Base-by-base conservation (phyloP, 352 stramenopile genomes). In the Blastocystis sp. region DNA sequence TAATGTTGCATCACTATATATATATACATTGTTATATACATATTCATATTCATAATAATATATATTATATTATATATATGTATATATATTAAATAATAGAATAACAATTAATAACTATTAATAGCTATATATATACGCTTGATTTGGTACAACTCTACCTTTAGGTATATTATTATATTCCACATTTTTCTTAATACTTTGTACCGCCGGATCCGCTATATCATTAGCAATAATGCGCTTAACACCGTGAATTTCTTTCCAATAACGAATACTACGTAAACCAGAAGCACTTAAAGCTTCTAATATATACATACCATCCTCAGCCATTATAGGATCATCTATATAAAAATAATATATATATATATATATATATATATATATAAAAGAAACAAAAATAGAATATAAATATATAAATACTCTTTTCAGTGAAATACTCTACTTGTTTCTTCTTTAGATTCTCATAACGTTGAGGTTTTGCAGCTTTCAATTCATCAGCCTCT, bases 191-290 rank as follows among this genome's bases (percentile, higher is more conserved):
- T 86, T 80, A 41, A 93, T 93, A 33, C 80, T 81, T 52, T 94
- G 79, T 6, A 96, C 83, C 0, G 92, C 92, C 4, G 84, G 81
- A 0, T 79, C 70, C 65, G 96, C 88, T 65, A 98, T 83, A 74
- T 99, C 92, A 72, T 98, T 99, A 28, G 95, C 86, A 3, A 96
- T 76, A 25, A 98, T 83, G 55, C 88, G 87, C 58, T 91, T 82
- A 10, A 98, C 78, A 23, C 85, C 83, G 0, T 84, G 82, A 64
- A 99, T 93, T 75, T 99, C 91, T 68, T 96, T 93, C 67, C 86
- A 93, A 72, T 98, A 99, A 44, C 92, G 82, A 48, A 98, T 88
- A 5, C 87, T 96, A 58, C 92, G 84, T 68, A 99, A 72, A 4
- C 91, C 92, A 0, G 89, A 95, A 13, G 92, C 92, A 11, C 90